Conservation (phyloP, 495 filamentous ascomycete genomes). For the Parathielavia appendiculata region DNA sequence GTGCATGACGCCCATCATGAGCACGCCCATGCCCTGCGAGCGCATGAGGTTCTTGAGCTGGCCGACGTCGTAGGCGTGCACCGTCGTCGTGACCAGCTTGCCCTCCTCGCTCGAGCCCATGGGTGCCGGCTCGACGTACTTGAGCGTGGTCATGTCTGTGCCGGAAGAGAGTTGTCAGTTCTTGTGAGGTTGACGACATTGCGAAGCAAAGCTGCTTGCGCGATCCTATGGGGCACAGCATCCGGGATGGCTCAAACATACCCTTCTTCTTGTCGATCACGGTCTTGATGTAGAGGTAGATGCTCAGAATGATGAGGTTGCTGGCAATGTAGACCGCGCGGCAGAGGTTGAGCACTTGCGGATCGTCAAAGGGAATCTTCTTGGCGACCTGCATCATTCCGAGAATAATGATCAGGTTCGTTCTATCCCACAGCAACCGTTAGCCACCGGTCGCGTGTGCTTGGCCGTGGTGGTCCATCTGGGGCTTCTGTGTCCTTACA, state of each 20-base stretch:
- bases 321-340: constrained; percentile 79
- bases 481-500: constrained; percentile 35
- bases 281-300: constrained; percentile 77
- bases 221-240: background rate
- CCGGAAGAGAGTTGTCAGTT: background rate
- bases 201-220: constrained; percentile 1
- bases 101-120: constrained; percentile 90
- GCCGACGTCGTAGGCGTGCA: constrained; percentile 82
- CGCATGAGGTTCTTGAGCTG: constrained; percentile 81
- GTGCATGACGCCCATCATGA: constrained; percentile 98
- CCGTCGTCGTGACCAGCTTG: constrained; percentile 91
- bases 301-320: constrained; percentile 76
- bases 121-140: constrained; percentile 92
- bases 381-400: constrained; percentile 98
- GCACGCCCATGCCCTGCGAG: constrained; percentile 87
- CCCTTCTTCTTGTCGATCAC: constrained; percentile 94
- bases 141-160: constrained; percentile 90
- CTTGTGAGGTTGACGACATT: background rate
- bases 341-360: constrained; percentile 73
- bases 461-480: constrained; percentile 5
- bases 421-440: constrained; percentile 47
- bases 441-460: constrained; percentile 15
- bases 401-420: constrained; percentile 89
- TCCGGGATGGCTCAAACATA: constrained; percentile 37
- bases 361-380: constrained; percentile 91